Percentiles rank a stretch among this genome's conserved stretches.
Evolutionary conservation across 805 yeast species (phyloP).

Genomic region (Naumovozyma baii): DNA sequence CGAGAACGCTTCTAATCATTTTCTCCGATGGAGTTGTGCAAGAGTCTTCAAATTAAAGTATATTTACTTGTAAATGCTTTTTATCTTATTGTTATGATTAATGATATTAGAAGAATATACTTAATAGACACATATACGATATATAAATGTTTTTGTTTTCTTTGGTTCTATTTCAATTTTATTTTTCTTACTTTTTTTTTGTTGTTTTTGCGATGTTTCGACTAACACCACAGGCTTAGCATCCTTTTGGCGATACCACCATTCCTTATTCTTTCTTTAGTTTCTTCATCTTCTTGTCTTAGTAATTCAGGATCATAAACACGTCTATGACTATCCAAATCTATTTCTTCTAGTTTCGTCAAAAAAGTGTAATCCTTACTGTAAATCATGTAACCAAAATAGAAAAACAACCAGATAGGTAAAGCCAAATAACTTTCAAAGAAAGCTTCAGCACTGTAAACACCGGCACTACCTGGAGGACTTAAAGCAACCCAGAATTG

Average conservation of each 20-base stretch:
- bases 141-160: no score
- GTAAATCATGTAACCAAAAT: constrained; percentile 43
- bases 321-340: constrained; percentile 37
- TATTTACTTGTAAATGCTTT: no score
- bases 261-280: constrained; percentile 16
- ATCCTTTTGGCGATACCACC: constrained; percentile 26
- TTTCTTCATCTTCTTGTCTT: constrained; percentile 35
- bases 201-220: no score
- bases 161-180: no score
- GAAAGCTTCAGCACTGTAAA: constrained; percentile 33
- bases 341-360: constrained; percentile 32
- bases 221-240: constrained; percentile 34
- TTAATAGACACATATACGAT: no score
- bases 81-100: no score
- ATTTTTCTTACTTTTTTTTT: no score
- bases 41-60: no score
- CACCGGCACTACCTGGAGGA: constrained; percentile 38
- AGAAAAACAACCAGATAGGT: constrained; percentile 35
- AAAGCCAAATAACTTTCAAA: constrained; percentile 46
- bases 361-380: constrained; percentile 29
- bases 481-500: constrained; percentile 58
- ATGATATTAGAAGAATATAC: no score
- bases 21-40: no score
- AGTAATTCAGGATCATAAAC: constrained; percentile 32
- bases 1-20: no score